phyloP scores from a whole-genome alignment of 495 filamentous ascomycete species.

The Neurospora sp. region DNA sequence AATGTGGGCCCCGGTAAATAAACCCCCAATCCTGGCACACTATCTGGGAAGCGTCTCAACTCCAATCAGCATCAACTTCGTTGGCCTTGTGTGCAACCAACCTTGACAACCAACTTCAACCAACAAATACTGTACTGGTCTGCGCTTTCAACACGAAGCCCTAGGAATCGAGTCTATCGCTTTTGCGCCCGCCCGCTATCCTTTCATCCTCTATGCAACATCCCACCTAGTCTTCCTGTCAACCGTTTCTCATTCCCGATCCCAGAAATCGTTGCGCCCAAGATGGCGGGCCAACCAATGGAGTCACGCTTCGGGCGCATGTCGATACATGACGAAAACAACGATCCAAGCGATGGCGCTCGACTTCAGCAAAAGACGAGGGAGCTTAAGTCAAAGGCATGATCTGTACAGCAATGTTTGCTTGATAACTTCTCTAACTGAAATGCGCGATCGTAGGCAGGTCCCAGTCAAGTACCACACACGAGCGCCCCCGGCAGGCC shows the following conservation, averaged over 20 bases:
- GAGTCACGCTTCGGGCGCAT: constrained; percentile 77
- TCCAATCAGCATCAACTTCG: background rate
- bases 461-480: constrained; percentile 36
- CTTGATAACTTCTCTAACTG: constrained; percentile 19
- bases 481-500: constrained; percentile 51
- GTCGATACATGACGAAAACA: constrained; percentile 71
- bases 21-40: constrained; percentile 7
- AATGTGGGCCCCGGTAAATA: constrained; percentile 4
- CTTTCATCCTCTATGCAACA: background rate
- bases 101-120: background rate
- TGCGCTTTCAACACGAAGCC: background rate
- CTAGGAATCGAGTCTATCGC: background rate
- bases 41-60: constrained; percentile 1
- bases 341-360: constrained; percentile 39
- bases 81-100: background rate
- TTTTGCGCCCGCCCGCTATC: background rate
- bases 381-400: constrained; percentile 47
- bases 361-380: constrained; percentile 43
- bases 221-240: background rate
- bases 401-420: background rate
- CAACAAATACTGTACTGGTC: background rate
- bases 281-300: constrained; percentile 44
- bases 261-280: background rate
- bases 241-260: background rate
- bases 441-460: constrained; percentile 35